phyloP scores from a whole-genome alignment of 2,329 filamentous ascomycete species.

The Hortaea werneckii region DNA sequence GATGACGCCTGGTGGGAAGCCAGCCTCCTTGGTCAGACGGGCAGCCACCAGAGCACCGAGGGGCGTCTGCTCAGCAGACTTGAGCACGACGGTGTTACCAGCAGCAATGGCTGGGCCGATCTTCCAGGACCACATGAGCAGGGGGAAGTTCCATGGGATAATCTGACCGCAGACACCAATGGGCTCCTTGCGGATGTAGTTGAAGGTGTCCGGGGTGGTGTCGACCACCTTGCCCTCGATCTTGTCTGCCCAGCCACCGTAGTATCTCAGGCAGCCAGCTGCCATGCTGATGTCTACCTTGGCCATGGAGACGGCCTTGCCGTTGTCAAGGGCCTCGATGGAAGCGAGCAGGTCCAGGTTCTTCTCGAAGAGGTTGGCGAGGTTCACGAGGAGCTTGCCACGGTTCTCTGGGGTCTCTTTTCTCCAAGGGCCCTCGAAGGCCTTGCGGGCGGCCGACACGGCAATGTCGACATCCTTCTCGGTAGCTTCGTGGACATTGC shows the following conservation, averaged over 20 bases:
- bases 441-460: slow-evolving; percentile 74
- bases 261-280: slow-evolving; percentile 68
- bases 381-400: slow-evolving; percentile 59
- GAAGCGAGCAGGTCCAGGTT: slow-evolving; percentile 66
- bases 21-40: slow-evolving; percentile 60
- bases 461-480: slow-evolving; percentile 78
- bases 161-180: slow-evolving; percentile 63
- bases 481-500: slow-evolving; percentile 70
- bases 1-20: slow-evolving; percentile 63
- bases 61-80: slow-evolving; percentile 68
- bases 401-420: slow-evolving; percentile 60
- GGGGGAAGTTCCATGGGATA: slow-evolving; percentile 70
- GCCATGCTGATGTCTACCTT: slow-evolving; percentile 63
- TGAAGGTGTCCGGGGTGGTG: slow-evolving; percentile 66
- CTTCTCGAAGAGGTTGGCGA: slow-evolving; percentile 72
- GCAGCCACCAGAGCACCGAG: slow-evolving; percentile 58
- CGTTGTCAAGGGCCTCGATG: slow-evolving; percentile 81
- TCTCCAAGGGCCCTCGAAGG: slow-evolving; percentile 65
- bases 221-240: slow-evolving; percentile 80
- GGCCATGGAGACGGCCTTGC: slow-evolving; percentile 68
- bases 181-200: slow-evolving; percentile 73
- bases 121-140: slow-evolving; percentile 79
- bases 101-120: slow-evolving; percentile 62
- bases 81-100: slow-evolving; percentile 63
- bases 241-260: slow-evolving; percentile 88